These are phyloP conservation scores for Cryphonectria naterciae DNA, from an alignment of 2,329 filamentous ascomycete species.

Conservation along the genomic window DNA sequence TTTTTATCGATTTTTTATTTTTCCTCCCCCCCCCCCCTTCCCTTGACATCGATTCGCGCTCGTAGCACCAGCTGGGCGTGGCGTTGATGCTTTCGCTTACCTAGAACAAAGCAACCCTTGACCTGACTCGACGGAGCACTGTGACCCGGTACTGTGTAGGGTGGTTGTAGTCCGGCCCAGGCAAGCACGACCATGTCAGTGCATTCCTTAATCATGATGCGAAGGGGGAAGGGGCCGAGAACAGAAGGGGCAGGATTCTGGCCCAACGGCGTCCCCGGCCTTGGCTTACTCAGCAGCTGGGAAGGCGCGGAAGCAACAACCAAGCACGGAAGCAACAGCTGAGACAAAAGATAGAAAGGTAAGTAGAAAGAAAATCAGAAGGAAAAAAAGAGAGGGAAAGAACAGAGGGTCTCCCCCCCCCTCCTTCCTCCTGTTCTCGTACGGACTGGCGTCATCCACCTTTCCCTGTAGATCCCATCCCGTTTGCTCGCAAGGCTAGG, in stretches of 20 bases:
- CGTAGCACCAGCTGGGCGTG: not conserved
- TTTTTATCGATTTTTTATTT: not conserved
- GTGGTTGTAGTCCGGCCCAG: constrained; percentile 4
- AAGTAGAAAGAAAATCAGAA: too few species aligned
- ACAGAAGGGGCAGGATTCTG: not conserved
- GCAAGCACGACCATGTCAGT: not conserved
- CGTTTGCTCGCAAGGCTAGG: not conserved
- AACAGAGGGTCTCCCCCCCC: too few species aligned
- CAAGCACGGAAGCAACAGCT: not conserved
- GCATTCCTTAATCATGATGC: not conserved
- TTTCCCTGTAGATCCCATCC: not conserved
- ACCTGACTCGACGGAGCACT: constrained; percentile 7
- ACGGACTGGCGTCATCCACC: constrained; percentile 12
- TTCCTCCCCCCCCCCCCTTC: too few species aligned
- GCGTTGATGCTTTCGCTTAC: not conserved
- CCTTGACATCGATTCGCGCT: not conserved
- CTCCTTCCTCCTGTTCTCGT: not conserved
- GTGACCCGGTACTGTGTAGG: constrained; percentile 15
- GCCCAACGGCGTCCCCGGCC: not conserved
- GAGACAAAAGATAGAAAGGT: not conserved
- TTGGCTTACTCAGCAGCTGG: not conserved
- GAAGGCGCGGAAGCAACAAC: too few species aligned
- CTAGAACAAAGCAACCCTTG: not conserved
- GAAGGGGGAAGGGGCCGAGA: not conserved
- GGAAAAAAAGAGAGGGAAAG: too few species aligned